Base-by-base conservation (phyloP, 2,329 filamentous ascomycete species). In the Hypoxylon sp. region DNA sequence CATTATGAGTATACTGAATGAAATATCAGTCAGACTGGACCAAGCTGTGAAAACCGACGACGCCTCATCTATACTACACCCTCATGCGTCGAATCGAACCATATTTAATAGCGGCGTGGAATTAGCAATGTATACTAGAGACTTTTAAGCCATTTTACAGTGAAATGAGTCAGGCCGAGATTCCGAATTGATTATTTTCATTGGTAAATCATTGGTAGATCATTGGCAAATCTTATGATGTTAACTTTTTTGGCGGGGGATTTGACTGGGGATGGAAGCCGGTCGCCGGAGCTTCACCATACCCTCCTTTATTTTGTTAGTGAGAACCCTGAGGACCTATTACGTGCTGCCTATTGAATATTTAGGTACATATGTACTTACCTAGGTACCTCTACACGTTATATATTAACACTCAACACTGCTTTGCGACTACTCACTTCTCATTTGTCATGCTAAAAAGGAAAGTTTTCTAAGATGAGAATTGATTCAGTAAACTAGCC, bases 141-240 rank as follows among this genome's bases (percentile, higher is more conserved):
- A 51, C 23, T 56, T 67, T 21, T 14, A 19, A 51, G 36, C 32
- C 43, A 61, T 67, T 55, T 41, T 46, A 60, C 45, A 61, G 58
- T 61, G 13, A 43, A n/a, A 28, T 67, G 67, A 69, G 51, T 69
- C 67, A 69, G 63, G 46, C 67, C 67, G 63, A 58, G 28, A 51
- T 28, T 21, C 49, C 30, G 46, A 55, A 61, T 53, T 34, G 32
- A 28, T 46, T 58, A 60, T 62, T 62, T 50, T 59, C 53, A 60
- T 67, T 60, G 51, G 51, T 17, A 57, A 56, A n/a, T n/a, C n/a
- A n/a, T n/a, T n/a, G n/a, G n/a, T n/a, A n/a, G n/a, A n/a, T n/a
- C n/a, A n/a, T n/a, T n/a, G n/a, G n/a, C n/a, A n/a, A 11, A 41
- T 55, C 46, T n/a, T 46, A 48, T 55, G 32, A 59, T 60, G 49